Evolutionary conservation across 78 protist species (phyloP).

Genomic region (Capsaspora owczarzaki): DNA sequence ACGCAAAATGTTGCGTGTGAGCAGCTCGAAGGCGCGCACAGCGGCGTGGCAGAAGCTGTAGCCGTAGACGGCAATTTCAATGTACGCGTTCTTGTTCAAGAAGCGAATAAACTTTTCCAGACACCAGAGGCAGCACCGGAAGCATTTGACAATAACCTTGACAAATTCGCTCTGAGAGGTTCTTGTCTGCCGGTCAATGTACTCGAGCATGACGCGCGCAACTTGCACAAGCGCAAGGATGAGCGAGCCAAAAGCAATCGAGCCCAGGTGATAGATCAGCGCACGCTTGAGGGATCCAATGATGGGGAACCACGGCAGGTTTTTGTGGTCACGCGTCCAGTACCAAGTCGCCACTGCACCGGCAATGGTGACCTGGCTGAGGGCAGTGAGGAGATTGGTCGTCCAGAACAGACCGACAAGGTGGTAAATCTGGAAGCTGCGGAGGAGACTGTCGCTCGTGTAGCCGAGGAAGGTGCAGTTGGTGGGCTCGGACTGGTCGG

Average conservation of each 20-base stretch:
- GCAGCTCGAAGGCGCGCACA: conserved; percentile 13
- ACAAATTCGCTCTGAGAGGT: not conserved
- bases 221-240: conserved; percentile 49
- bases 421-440: conserved; percentile 15
- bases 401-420: conserved; percentile 48
- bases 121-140: conserved; percentile 18
- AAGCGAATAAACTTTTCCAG: conserved; percentile 47
- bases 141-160: not conserved
- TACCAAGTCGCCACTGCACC: conserved; percentile 50
- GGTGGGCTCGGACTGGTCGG: not conserved
- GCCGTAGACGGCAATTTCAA: conserved; percentile 49
- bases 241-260: conserved; percentile 51
- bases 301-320: not conserved
- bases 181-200: not conserved
- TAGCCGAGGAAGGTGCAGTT: not conserved
- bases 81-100: conserved; percentile 64
- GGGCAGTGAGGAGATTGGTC: conserved; percentile 13
- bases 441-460: not conserved
- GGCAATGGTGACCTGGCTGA: conserved; percentile 27
- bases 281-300: not conserved
- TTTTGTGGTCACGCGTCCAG: conserved; percentile 16
- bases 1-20: conserved; percentile 36
- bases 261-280: conserved; percentile 54
- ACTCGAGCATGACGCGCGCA: conserved; percentile 28
- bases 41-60: conserved; percentile 41